A percentile compares a stretch with the other conserved stretches of the same genome.
Evolutionary conservation across 2,329 filamentous ascomycete genomes (phyloP).

Genomic region (Fusarium avenaceum): DNA sequence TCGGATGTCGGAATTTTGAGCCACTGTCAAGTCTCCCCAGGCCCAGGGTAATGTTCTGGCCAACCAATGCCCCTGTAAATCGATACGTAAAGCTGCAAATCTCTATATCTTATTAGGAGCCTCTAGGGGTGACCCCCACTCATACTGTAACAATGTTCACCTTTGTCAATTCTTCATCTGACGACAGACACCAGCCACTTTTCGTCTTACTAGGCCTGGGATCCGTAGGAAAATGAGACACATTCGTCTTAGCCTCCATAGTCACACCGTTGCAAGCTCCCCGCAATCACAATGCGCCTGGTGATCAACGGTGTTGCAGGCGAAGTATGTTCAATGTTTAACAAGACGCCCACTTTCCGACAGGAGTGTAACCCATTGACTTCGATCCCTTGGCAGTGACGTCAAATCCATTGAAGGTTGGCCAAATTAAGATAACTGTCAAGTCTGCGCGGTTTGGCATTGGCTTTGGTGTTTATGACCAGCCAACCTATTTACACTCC

Average conservation of each 20-base stretch:
- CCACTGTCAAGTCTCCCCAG: neutral
- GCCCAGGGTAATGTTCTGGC: neutral
- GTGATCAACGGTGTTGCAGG: constrained; percentile 66
- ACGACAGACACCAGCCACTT: constrained; percentile 15
- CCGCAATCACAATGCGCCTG: constrained; percentile 61
- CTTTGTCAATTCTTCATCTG: constrained; percentile 10
- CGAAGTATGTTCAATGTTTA: constrained; percentile 45
- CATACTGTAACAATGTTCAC: neutral
- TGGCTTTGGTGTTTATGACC: neutral
- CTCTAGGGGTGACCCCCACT: neutral
- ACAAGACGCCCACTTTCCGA: neutral
- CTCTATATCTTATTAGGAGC: neutral
- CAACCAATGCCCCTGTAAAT: constrained; percentile 22
- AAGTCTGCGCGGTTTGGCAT: neutral
- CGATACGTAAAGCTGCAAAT: constrained; percentile 25
- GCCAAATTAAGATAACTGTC: neutral
- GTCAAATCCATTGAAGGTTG: neutral
- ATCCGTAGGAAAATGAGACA: neutral
- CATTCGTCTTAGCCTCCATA: constrained; percentile 38
- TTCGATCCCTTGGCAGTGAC: neutral
- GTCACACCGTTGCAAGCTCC: constrained; percentile 59
- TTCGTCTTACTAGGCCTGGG: neutral
- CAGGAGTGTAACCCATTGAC: neutral
- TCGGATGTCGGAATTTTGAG: constrained; percentile 34
- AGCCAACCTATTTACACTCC: neutral